Evolutionary conservation across 164 flowering plant genomes (phyloP), one percentile per base, ranked within the genome.

Genomic region (Umbellularia californica): DNA sequence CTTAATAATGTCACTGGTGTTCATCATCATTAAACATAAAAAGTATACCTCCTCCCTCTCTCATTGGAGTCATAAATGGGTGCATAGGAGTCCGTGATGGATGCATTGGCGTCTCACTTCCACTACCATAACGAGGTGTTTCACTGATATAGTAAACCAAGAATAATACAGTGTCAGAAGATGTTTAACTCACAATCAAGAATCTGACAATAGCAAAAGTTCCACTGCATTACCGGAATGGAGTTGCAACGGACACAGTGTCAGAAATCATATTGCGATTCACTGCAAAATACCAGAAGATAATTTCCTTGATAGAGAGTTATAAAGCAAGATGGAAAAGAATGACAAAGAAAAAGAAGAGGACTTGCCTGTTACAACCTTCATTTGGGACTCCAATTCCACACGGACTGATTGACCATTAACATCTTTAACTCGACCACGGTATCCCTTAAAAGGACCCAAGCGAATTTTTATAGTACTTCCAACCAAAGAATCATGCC

Each of bases 101-200:
- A 86, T 93, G 97, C 95, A 93, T 90, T 0, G 99, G 98, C 1
- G 99, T 95, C 85, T 95, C 99, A 81, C 92, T 90, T 74, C 97
- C 99, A 82, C 76, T 69, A 72, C 94, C 92, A 85, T 89, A 92
- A 25, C 94, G 85, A 41, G 86, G 68, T 50, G 85, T 17, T 47
- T 91, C 95, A 65, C 95, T 92, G 86, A 78, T 23, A 71, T 62
- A 73, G 47, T 41, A 6, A 41, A 41, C 2, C 47, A 9, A 70
- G 51, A 65, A 30, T 3, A 75, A 63, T 15, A 25, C 12, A 41
- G 50, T 62, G 25, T 72, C 28, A 67, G 30, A 27, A 27, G 28
- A 0, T 20, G n/a, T 3, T n/a, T 22, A 58, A 76, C 2, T 35
- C 11, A 28, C 30, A 78, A 28, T 41, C 23, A 70, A 68, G 5